Percentiles rank a stretch among this genome's conserved stretches.
Conservation (phyloP, 2,329 filamentous ascomycete genomes). For the Talaromyces sp. region DNA sequence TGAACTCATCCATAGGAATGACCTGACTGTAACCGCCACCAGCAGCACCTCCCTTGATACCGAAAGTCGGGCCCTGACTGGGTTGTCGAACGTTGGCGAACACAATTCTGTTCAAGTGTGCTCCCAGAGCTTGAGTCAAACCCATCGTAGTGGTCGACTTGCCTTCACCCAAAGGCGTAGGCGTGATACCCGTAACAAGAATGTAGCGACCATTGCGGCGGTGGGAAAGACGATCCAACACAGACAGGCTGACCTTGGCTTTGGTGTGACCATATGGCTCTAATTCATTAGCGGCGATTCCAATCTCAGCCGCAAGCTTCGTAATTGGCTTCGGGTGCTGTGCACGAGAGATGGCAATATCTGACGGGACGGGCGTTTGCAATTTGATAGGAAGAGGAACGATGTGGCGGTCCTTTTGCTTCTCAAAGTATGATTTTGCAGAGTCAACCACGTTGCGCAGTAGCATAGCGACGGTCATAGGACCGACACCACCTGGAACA, state of each 20-base stretch:
- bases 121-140: conserved; percentile 84
- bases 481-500: conserved; percentile 91
- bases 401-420: conserved; percentile 73
- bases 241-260: conserved; percentile 81
- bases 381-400: conserved; percentile 78
- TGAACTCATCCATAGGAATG: conserved; percentile 99
- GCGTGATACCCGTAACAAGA: conserved; percentile 90
- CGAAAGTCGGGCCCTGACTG: conserved; percentile 94
- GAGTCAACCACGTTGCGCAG: conserved; percentile 91
- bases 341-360: conserved; percentile 83
- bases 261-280: conserved; percentile 95
- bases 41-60: conserved; percentile 96
- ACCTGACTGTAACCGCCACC: conserved; percentile 98
- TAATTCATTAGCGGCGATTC: conserved; percentile 80
- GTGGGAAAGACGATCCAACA: conserved; percentile 79
- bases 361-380: conserved; percentile 78
- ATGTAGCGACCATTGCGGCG: conserved; percentile 86
- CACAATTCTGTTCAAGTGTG: conserved; percentile 76
- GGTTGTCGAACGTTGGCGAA: conserved; percentile 98
- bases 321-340: conserved; percentile 92
- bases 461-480: conserved; percentile 98
- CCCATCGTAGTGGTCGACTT: conserved; percentile 98
- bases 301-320: conserved; percentile 74
- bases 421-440: conserved; percentile 73
- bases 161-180: conserved; percentile 91